Percentiles rank a stretch among this genome's conserved stretches.
Conservation (phyloP, 225 moss, liverwort and hornwort genomes). For the Sphagnum contortum region DNA sequence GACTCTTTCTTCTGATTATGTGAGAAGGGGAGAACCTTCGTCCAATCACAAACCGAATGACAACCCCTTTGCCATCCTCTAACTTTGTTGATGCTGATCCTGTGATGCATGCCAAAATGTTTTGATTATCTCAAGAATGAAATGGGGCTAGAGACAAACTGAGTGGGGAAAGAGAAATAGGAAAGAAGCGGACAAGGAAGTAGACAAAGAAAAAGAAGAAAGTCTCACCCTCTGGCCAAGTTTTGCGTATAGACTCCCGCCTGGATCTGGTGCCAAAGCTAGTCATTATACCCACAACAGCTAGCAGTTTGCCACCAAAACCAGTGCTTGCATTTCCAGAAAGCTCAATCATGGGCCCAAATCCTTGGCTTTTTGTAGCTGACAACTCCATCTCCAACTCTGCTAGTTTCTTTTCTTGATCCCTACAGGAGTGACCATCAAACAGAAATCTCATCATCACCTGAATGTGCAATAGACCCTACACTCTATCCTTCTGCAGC, state of each 20-base stretch:
- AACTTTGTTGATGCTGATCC: conserved; percentile 49
- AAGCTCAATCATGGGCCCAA: conserved; percentile 23
- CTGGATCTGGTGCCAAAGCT: conserved; percentile 62
- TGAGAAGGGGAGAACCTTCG: conserved; percentile 38
- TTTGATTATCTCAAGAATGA: no score
- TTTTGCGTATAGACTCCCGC: conserved; percentile 68
- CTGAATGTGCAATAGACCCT: not conserved
- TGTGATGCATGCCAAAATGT: conserved; percentile 9
- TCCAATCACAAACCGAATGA: conserved; percentile 71
- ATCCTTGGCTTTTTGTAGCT: conserved; percentile 81
- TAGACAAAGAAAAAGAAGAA: not conserved
- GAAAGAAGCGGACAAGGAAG: not conserved
- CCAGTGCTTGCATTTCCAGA: conserved; percentile 21
- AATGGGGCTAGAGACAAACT: not conserved
- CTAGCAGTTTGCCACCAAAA: conserved; percentile 28
- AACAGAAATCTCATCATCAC: not conserved
- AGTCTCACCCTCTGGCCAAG: conserved; percentile 20
- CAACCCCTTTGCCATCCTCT: conserved; percentile 52
- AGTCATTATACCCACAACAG: conserved; percentile 76
- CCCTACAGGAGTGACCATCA: conserved; percentile 27
- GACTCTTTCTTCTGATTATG: no score
- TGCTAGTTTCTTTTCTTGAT: conserved; percentile 62
- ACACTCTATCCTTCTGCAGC: no score
- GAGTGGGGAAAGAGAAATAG: not conserved
- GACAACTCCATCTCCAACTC: conserved; percentile 75